These are phyloP conservation scores for Apophysomyces elegans DNA, from an alignment of 371 early-diverging fungal species.

Conservation along the genomic window DNA sequence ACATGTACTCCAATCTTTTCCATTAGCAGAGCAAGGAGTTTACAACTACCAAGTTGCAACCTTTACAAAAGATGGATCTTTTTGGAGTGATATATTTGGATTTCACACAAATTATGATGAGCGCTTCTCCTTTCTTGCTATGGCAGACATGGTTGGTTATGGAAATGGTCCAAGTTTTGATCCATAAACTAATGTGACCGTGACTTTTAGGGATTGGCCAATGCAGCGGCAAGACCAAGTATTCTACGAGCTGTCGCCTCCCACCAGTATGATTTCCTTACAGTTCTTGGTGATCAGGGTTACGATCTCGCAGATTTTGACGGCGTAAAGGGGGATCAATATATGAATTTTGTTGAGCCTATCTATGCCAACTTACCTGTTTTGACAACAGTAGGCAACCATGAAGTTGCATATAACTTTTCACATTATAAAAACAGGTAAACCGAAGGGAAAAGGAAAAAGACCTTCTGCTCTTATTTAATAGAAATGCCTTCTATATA, in stretches of 20 bases:
- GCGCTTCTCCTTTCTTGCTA: constrained; percentile 28
- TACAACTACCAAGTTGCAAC: constrained; percentile 37
- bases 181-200: not conserved
- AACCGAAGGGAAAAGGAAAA: too few species aligned
- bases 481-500: not conserved
- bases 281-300: constrained; percentile 35
- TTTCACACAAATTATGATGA: constrained; percentile 20
- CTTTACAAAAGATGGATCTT: not conserved
- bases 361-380: constrained; percentile 30
- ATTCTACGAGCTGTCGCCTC: constrained; percentile 21
- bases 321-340: constrained; percentile 32
- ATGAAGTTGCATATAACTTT: constrained; percentile 32
- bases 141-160: constrained; percentile 31
- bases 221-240: constrained; percentile 31
- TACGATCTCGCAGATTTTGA: constrained; percentile 36
- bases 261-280: constrained; percentile 38
- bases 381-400: constrained; percentile 28
- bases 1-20: constrained; percentile 30
- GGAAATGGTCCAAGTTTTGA: not conserved
- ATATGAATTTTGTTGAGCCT: constrained; percentile 34
- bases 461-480: not conserved
- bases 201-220: constrained; percentile 32
- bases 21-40: constrained; percentile 22
- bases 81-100: constrained; percentile 18
- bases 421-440: constrained; percentile 30